A percentile compares a stretch with the other conserved stretches of the same genome.
Conservation (phyloP, 805 yeast species). For the Wickerhamiella alocasiicola region DNA sequence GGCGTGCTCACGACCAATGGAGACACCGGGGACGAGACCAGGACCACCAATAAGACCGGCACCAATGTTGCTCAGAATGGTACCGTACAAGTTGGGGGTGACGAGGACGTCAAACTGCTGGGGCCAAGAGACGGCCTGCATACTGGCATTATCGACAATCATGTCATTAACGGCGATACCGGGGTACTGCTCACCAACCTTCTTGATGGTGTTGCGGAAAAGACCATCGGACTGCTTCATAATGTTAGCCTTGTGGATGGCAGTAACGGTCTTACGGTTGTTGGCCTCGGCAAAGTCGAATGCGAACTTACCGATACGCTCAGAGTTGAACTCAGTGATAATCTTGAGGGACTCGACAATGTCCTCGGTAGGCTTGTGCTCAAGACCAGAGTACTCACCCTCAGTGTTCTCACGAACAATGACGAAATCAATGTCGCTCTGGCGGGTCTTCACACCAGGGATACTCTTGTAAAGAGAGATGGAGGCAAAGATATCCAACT, state of each 20-base stretch:
- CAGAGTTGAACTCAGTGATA: slow-evolving; percentile 87
- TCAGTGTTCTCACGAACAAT: slow-evolving; percentile 98
- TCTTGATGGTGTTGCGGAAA: slow-evolving; percentile 86
- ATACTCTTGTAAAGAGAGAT: slow-evolving; percentile 87
- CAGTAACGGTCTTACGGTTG: slow-evolving; percentile 85
- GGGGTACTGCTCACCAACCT: slow-evolving; percentile 75
- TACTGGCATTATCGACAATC: slow-evolving; percentile 97
- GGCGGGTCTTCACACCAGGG: slow-evolving; percentile 86
- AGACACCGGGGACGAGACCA: slow-evolving; percentile 97
- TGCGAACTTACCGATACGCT: slow-evolving; percentile 94
- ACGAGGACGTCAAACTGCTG: slow-evolving; percentile 97
- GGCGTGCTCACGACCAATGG: slow-evolving; percentile 94
- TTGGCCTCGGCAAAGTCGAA: slow-evolving; percentile 89
- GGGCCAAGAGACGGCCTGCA: slow-evolving; percentile 98
- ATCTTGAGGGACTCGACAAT: slow-evolving; percentile 94
- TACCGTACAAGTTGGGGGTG: slow-evolving; percentile 96
- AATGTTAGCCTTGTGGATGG: slow-evolving; percentile 97
- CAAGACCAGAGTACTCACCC: slow-evolving; percentile 98
- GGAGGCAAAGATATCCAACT: slow-evolving; percentile 89
- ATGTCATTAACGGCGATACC: slow-evolving; percentile 74
- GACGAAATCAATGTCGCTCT: slow-evolving; percentile 80
- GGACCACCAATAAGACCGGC: slow-evolving; percentile 97
- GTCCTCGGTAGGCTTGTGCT: slow-evolving; percentile 95
- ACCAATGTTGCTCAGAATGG: slow-evolving; percentile 94
- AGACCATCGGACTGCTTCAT: slow-evolving; percentile 98